phyloP scores from a whole-genome alignment of 225 moss, liverwort and hornwort species.

The Polytrichum commune region DNA sequence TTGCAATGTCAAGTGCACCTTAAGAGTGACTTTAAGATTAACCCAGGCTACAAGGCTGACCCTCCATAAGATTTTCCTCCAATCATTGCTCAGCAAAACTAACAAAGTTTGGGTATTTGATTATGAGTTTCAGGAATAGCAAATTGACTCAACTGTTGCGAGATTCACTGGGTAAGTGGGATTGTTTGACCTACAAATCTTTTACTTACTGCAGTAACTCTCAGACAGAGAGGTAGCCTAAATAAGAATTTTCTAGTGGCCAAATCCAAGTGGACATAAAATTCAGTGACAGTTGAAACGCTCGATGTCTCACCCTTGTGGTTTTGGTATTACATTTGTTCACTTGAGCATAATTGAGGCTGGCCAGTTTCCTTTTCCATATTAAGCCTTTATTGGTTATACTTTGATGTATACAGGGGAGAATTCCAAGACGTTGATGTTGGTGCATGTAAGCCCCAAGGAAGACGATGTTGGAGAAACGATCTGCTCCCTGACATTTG shows the following conservation, averaged over 20 bases:
- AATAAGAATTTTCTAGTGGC: no score
- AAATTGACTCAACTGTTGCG: conserved; percentile 23
- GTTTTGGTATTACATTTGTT: neutral
- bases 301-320: neutral
- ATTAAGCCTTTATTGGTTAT: neutral
- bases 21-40: no score
- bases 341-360: no score
- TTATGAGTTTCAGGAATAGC: conserved; percentile 19
- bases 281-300: neutral
- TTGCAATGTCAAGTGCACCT: no score
- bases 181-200: neutral
- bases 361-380: no score
- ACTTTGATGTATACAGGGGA: conserved; percentile 11
- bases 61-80: no score
- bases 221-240: no score
- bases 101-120: neutral
- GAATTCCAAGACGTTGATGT: conserved; percentile 23
- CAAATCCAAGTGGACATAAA: no score
- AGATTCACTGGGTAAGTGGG: conserved; percentile 19
- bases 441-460: conserved; percentile 26
- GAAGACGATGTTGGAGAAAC: conserved; percentile 19
- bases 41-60: no score
- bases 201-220: no score
- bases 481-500: conserved; percentile 18
- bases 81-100: no score